A percentile compares a stretch with the other conserved stretches of the same genome.
Evolutionary conservation across 139 green algal genomes (phyloP).

Genomic region (Asterochloris sp.): DNA sequence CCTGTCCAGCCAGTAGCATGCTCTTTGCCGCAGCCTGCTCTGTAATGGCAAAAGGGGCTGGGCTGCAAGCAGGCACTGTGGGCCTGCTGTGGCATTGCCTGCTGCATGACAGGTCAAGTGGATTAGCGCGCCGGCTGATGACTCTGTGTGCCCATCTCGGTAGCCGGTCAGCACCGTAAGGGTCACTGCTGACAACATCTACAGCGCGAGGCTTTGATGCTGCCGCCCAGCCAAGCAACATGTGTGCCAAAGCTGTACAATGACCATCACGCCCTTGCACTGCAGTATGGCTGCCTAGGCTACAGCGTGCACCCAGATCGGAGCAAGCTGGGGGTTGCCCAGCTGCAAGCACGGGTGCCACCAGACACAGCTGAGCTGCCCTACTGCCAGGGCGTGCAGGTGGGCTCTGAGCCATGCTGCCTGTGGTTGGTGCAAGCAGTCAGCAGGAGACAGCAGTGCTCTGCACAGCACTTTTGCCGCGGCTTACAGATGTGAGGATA

Average conservation of each 20-base stretch:
- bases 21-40: no score
- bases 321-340: background rate
- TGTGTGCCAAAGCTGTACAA: no score
- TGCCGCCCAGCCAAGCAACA: no score
- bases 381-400: constrained; percentile 13
- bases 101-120: no score
- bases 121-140: no score
- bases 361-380: background rate
- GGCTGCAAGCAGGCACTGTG: no score
- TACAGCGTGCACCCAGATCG: constrained; percentile 14
- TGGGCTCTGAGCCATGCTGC: background rate
- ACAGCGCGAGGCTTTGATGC: no score
- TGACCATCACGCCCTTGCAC: background rate
- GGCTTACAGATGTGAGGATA: background rate
- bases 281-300: constrained; percentile 10
- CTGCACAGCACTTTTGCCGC: background rate
- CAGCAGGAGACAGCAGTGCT: no score
- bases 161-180: no score
- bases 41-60: background rate
- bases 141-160: no score
- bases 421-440: background rate
- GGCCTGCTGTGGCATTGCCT: no score
- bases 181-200: no score
- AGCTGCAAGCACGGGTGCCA: background rate
- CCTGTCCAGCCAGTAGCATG: background rate